Evolutionary conservation across 2,329 filamentous ascomycete species (phyloP).

Genomic region (Aureobasidium sp.): DNA sequence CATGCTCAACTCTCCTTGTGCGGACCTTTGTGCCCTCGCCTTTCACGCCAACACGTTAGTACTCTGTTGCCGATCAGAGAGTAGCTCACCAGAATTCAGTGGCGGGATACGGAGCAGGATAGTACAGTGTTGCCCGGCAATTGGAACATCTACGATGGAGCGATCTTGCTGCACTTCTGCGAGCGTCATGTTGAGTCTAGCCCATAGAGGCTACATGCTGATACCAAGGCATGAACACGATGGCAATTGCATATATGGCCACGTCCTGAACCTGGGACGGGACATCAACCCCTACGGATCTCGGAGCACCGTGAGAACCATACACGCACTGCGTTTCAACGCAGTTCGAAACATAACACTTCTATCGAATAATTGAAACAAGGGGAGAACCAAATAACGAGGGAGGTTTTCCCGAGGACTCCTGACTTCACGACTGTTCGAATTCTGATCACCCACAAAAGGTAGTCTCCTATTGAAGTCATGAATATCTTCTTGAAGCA

Average conservation of each 20-base stretch:
- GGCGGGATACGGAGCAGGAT: not conserved
- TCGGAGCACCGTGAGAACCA: not conserved
- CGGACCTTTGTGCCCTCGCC: too few species aligned
- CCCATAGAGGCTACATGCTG: too few species aligned
- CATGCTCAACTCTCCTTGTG: not conserved
- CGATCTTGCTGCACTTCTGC: not conserved
- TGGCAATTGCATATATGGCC: not conserved
- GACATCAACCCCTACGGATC: not conserved
- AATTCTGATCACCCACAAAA: not conserved
- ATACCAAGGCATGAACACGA: not conserved
- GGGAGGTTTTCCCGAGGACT: not conserved
- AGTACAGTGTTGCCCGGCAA: too few species aligned
- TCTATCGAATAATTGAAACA: not conserved
- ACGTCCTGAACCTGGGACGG: not conserved
- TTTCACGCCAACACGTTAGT: not conserved
- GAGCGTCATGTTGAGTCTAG: not conserved
- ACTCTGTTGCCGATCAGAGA: not conserved
- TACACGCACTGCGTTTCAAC: not conserved
- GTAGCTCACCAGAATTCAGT: not conserved
- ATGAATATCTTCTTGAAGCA: not conserved
- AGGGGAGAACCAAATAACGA: not conserved
- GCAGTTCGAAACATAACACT: not conserved
- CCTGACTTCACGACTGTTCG: not conserved
- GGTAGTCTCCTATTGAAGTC: not conserved
- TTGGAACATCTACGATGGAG: not conserved